Conservation (phyloP, 805 yeast genomes). For the Lachancea waltii region DNA sequence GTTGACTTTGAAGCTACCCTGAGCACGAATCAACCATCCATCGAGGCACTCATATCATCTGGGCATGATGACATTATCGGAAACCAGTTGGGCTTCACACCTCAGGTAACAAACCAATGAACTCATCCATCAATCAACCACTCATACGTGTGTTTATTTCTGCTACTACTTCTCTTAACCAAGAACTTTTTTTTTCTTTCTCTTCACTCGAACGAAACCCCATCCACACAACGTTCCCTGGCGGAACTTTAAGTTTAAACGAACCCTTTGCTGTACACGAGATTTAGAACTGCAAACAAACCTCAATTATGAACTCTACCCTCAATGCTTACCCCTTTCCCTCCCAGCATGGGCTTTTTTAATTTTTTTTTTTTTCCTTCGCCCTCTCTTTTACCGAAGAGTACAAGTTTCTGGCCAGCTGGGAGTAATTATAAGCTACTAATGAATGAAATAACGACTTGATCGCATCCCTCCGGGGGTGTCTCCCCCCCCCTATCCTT, state of each 20-base stretch:
- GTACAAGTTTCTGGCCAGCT: no score
- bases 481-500: not conserved
- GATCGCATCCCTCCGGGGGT: not conserved
- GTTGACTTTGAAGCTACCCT: conserved; percentile 4
- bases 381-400: no score
- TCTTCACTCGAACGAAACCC: no score
- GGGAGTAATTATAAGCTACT: conserved; percentile 3
- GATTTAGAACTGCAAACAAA: no score
- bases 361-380: no score
- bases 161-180: not conserved
- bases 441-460: conserved; percentile 5
- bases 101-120: not conserved
- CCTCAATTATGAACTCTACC: not conserved
- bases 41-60: conserved; percentile 7
- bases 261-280: not conserved
- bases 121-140: not conserved
- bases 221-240: conserved; percentile 1
- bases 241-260: not conserved
- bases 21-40: not conserved
- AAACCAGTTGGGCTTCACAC: not conserved
- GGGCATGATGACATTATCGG: not conserved
- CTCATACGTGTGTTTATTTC: not conserved
- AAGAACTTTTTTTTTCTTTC: no score
- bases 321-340: no score
- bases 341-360: no score